These are phyloP conservation scores for Brassica hybrid DNA, from an alignment of 441 rosid species.

Conservation along the genomic window DNA sequence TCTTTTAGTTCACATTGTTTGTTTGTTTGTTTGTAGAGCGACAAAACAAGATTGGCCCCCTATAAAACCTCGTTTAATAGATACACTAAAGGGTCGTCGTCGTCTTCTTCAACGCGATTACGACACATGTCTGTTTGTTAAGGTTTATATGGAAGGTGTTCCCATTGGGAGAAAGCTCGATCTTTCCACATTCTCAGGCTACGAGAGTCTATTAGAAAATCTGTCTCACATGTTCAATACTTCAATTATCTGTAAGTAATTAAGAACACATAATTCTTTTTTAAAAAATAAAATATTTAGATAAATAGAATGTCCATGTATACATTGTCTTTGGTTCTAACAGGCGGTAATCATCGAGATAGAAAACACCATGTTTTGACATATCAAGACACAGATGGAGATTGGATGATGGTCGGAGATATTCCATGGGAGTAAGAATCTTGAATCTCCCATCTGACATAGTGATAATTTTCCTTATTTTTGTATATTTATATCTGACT, in stretches of 20 bases:
- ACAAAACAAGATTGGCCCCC: constrained; percentile 42
- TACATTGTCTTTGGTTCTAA: constrained; percentile 12
- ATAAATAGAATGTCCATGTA: not conserved
- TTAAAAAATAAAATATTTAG: not conserved
- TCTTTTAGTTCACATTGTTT: constrained; percentile 1
- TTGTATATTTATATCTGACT: not conserved
- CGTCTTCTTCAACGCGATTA: constrained; percentile 20
- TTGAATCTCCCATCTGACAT: constrained; percentile 6
- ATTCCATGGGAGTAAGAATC: constrained; percentile 64
- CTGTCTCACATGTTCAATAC: constrained; percentile 54
- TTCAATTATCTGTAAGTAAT: constrained; percentile 49
- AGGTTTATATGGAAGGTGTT: constrained; percentile 68
- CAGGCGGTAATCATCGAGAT: constrained; percentile 37
- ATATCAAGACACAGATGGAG: constrained; percentile 67
- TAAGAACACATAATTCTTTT: not conserved
- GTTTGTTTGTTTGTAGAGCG: constrained; percentile 15
- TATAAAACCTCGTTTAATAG: constrained; percentile 34
- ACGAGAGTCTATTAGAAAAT: constrained; percentile 43
- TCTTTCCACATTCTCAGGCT: constrained; percentile 49
- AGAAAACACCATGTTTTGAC: constrained; percentile 49
- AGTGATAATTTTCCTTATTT: not conserved
- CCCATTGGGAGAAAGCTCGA: constrained; percentile 66
- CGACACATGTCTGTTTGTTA: constrained; percentile 48
- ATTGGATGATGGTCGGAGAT: constrained; percentile 77
- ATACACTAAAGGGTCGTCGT: constrained; percentile 36